A percentile compares a stretch with the other conserved stretches of the same genome.
Conservation (phyloP, 345 rosid species). For the Angophora floribunda region DNA sequence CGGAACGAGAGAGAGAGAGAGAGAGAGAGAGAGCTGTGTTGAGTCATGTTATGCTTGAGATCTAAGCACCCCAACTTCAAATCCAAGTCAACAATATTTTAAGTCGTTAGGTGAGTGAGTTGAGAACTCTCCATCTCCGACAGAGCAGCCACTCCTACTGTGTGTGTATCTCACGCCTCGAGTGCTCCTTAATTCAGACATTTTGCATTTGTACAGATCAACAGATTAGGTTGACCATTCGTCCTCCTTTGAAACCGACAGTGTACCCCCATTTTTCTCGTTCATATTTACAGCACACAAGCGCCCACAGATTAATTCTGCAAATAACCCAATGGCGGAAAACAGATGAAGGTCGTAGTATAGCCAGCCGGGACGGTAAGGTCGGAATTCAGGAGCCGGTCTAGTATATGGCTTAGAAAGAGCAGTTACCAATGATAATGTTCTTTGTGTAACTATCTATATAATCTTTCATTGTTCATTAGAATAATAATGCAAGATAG, state of each 20-base stretch:
- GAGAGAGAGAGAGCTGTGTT: not conserved
- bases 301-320: not conserved
- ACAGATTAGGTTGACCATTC: not conserved
- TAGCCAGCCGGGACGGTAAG: not conserved
- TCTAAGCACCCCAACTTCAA: conserved; percentile 14
- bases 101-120: conserved; percentile 36
- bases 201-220: not conserved
- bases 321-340: not conserved
- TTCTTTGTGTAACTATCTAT: rapidly evolving
- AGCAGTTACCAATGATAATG: not conserved
- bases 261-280: not conserved
- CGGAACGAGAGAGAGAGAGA: not conserved
- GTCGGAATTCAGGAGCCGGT: not conserved
- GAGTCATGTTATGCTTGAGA: conserved; percentile 14
- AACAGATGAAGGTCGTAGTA: not conserved
- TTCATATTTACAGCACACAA: not conserved
- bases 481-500: not conserved
- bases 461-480: not conserved
- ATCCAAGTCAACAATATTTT: conserved; percentile 15
- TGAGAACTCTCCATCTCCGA: conserved; percentile 33
- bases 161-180: not conserved
- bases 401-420: not conserved
- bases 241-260: not conserved
- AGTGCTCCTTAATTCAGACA: not conserved
- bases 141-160: not conserved